Percentiles rank a stretch among this genome's conserved stretches.
These are phyloP conservation scores for Cercospora zeina DNA, from an alignment of 2,329 filamentous ascomycete genomes.

Conservation along the genomic window DNA sequence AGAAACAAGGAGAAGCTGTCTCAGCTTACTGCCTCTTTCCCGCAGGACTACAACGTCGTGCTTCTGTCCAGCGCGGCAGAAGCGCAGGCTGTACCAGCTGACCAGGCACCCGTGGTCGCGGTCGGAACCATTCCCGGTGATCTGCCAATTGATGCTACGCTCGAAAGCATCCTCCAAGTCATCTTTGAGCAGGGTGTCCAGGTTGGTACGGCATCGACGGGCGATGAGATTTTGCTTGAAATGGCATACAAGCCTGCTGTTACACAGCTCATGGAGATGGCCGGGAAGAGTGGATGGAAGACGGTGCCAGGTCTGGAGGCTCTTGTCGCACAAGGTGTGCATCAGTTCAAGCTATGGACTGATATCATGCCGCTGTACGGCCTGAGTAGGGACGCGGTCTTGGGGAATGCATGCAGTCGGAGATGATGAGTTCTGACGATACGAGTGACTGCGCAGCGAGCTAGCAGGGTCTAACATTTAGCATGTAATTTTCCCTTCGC, in stretches of 20 bases:
- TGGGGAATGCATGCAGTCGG: constrained; percentile 28
- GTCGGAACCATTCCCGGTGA: constrained; percentile 92
- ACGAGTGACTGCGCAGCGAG: background rate
- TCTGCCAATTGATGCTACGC: constrained; percentile 70
- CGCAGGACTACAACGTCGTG: constrained; percentile 67
- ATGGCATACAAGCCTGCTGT: constrained; percentile 93
- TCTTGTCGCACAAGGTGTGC: constrained; percentile 77
- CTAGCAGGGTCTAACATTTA: constrained; percentile 5
- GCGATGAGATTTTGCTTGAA: constrained; percentile 70
- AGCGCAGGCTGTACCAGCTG: constrained; percentile 49
- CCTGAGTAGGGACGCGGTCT: constrained; percentile 60
- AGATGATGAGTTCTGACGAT: background rate
- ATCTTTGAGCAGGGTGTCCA: constrained; percentile 54
- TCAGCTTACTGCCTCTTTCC: constrained; percentile 70
- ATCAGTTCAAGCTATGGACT: constrained; percentile 79
- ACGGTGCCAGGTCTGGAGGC: constrained; percentile 87
- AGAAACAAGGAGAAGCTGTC: constrained; percentile 69
- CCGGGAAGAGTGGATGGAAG: constrained; percentile 73
- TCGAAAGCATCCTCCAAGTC: constrained; percentile 64
- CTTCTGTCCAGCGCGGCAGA: constrained; percentile 59
- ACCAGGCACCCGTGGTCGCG: constrained; percentile 65
- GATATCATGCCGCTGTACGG: constrained; percentile 72
- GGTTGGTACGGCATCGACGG: constrained; percentile 45
- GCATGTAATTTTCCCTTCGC: constrained; percentile 28
- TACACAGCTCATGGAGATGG: constrained; percentile 83